Evolutionary conservation across 306 rosid species (phyloP).

Genomic region (Quercus suber): DNA sequence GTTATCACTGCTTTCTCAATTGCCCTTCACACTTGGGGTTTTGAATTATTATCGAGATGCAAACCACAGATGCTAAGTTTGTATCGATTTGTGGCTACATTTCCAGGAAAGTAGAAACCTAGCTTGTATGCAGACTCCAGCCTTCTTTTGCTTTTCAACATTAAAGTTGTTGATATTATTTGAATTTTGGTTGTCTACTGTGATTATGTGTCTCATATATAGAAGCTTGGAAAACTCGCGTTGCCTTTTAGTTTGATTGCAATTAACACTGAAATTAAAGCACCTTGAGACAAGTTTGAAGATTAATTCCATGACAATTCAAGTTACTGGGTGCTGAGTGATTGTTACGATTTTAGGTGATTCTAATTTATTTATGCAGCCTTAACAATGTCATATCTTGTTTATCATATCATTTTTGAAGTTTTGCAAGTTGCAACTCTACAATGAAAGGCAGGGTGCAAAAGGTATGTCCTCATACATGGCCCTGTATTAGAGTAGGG

Average conservation of each 20-base stretch:
- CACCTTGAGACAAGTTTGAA: no score
- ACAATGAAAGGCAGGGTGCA: not conserved
- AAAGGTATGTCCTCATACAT: no score
- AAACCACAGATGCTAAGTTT: not conserved
- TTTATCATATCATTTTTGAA: not conserved
- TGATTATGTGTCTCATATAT: not conserved
- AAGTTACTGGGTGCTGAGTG: not conserved
- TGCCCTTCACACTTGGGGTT: not conserved
- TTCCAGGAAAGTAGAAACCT: not conserved
- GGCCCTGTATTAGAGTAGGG: not conserved
- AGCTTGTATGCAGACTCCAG: not conserved
- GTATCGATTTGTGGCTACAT: not conserved
- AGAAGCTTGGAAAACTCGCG: not conserved
- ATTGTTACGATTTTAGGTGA: not conserved
- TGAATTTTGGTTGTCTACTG: not conserved
- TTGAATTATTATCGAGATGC: not conserved
- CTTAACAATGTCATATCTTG: not conserved
- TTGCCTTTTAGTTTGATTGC: no score
- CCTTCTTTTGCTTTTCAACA: not conserved
- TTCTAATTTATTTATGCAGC: not conserved
- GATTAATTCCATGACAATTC: not conserved
- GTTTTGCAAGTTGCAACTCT: not conserved
- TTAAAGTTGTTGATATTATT: not conserved
- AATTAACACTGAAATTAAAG: no score
- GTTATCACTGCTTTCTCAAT: not conserved